Base-by-base conservation (phyloP, 345 rosid genomes). In the Carallia pectinifolia region DNA sequence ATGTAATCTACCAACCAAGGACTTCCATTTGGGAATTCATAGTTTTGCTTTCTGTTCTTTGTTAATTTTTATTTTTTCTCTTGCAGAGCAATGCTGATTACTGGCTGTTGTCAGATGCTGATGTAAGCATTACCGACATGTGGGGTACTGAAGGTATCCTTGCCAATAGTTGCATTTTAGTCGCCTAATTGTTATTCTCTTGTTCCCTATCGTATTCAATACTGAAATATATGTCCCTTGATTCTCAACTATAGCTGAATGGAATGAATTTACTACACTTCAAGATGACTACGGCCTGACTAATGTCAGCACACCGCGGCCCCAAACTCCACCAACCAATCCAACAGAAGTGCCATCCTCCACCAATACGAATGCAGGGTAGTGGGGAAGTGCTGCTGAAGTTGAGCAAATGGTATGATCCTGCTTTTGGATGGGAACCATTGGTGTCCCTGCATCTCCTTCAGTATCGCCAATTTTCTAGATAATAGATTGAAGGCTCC, bases 91-190 rank as follows among this genome's bases (percentile, higher is more conserved):
- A 85, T 61, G 91, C 89, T 64, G 99, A 95, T 80, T 95, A 95
- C 86, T 95, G 97, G 97, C 93, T 92, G 48, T 85, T 85, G 77
- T 92, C 99, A 79, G 99, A 95, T 68, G 85, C 92, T 23, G 93
- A 81, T 30, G 89, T 92, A 76, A 95, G 97, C 88, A 85, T 92
- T 71, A 92, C 97, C n/a, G 96, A 90, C 82, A 82, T 90, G 74
- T 95, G 99, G 99, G 84, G 75, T 37, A 74, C 85, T 55, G 97
- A 92, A 74, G 62, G 99, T 95, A 95, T 90, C 92, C 93, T 90
- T 71, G 37, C 65, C 58, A 56, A 19, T 56, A 52, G 19, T 65
- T 65, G 52, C 40, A 19, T 39, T 67, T 18, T 50, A 2, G 13
- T 19, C 34, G 6, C 30, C 40, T 48, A 23, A 23, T 56, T 27